phyloP scores from a whole-genome alignment of 2,329 filamentous ascomycete species.

The Mollisia scopiformis region DNA sequence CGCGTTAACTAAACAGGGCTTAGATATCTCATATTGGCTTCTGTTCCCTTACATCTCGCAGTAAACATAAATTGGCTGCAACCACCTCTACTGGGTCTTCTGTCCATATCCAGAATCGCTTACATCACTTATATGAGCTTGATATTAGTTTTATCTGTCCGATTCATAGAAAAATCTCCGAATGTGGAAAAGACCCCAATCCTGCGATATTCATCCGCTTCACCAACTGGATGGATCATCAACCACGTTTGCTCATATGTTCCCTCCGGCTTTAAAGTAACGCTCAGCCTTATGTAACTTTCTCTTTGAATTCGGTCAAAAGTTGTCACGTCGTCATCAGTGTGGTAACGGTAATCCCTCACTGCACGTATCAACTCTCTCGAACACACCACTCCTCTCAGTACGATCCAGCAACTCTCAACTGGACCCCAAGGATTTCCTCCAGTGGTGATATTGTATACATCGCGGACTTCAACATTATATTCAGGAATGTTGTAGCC shows the following conservation, averaged over 20 bases:
- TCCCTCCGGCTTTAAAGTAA: not conserved
- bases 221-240: not conserved
- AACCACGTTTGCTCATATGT: not conserved
- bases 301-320: not conserved
- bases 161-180: too few relatives aligned
- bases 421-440: not conserved
- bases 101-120: not conserved
- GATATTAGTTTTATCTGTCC: conserved; percentile 1
- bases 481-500: not conserved
- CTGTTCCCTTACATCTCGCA: too few relatives aligned
- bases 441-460: not conserved
- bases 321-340: not conserved
- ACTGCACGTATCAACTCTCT: not conserved
- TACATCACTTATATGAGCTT: not conserved
- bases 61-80: too few relatives aligned
- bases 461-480: not conserved
- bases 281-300: not conserved
- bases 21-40: too few relatives aligned
- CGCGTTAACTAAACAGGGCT: too few relatives aligned
- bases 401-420: not conserved
- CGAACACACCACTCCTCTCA: not conserved
- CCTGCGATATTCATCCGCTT: too few relatives aligned
- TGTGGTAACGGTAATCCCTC: too few relatives aligned
- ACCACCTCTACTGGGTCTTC: too few relatives aligned
- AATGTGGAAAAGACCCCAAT: too few relatives aligned